Evolutionary conservation across 306 rosid species (phyloP).

Genomic region (Cucumis melo): DNA sequence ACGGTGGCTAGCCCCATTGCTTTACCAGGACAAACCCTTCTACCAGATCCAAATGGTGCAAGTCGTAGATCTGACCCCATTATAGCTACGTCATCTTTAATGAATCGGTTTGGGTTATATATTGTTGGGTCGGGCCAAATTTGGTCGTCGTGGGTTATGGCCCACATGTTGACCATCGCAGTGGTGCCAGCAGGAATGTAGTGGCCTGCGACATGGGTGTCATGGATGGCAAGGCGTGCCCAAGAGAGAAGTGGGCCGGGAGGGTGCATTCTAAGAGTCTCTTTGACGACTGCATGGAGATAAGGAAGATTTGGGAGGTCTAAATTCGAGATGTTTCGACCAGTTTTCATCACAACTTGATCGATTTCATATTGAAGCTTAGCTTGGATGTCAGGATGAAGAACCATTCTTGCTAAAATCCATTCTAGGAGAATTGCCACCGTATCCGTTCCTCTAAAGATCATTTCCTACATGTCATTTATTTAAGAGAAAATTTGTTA

Average conservation of each 20-base stretch:
- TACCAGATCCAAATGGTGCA: constrained; percentile 72
- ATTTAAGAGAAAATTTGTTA: not conserved
- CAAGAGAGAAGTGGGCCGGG: constrained; percentile 77
- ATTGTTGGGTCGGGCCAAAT: constrained; percentile 33
- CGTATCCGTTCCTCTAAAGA: constrained; percentile 81
- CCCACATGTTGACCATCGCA: constrained; percentile 81
- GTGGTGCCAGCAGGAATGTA: constrained; percentile 54
- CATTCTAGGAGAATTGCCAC: constrained; percentile 75
- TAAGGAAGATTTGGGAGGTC: constrained; percentile 49
- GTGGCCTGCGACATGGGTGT: constrained; percentile 31
- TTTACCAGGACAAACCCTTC: constrained; percentile 73
- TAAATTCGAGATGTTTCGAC: constrained; percentile 17
- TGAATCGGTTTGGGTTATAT: constrained; percentile 50
- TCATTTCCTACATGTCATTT: constrained; percentile 45
- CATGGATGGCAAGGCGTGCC: constrained; percentile 66
- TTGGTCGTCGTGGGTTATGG: constrained; percentile 42
- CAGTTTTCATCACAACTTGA: not conserved
- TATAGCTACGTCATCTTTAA: constrained; percentile 15
- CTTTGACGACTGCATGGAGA: constrained; percentile 57
- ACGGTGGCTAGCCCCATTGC: constrained; percentile 69
- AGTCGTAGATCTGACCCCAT: constrained; percentile 62
- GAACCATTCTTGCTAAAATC: constrained; percentile 81
- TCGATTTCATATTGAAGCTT: constrained; percentile 46
- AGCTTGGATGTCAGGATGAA: constrained; percentile 59
- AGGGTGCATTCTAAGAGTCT: constrained; percentile 57